Evolutionary conservation across 73 alveolate species (phyloP).

Genomic region (Tetrahymena thermophila): DNA sequence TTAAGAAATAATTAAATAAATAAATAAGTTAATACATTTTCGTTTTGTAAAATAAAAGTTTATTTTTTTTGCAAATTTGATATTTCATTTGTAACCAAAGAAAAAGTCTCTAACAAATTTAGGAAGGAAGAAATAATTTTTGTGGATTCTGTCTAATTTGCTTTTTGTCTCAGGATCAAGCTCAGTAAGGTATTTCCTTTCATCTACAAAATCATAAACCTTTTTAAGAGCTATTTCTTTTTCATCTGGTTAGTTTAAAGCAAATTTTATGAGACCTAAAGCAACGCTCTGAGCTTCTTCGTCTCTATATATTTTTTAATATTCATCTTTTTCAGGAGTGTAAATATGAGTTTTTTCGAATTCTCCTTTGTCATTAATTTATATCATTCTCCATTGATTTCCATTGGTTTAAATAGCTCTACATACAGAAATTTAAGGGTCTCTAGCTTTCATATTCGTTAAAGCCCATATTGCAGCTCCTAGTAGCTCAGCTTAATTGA

Average conservation of each 20-base stretch:
- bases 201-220: conserved; percentile 42
- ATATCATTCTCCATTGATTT: conserved; percentile 40
- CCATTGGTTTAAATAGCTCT: conserved; percentile 37
- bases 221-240: conserved; percentile 28
- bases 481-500: background rate
- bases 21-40: too few relatives aligned
- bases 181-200: conserved; percentile 26
- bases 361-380: background rate
- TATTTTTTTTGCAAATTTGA: background rate
- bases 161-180: background rate
- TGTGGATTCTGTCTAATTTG: background rate
- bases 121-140: background rate
- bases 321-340: background rate
- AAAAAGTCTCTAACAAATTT: background rate
- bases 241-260: conserved; percentile 20
- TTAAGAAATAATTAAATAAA: too few relatives aligned
- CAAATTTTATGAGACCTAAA: conserved; percentile 22
- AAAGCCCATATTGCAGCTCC: conserved; percentile 43
- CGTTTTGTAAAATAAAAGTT: too few relatives aligned
- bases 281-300: conserved; percentile 6
- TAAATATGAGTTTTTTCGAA: conserved; percentile 24
- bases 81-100: background rate
- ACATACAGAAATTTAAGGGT: background rate
- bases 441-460: conserved; percentile 5
- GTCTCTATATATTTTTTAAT: conserved; percentile 21